phyloP scores from a whole-genome alignment of 2,329 filamentous ascomycete species.

The Ceratocystis alfenasii region DNA sequence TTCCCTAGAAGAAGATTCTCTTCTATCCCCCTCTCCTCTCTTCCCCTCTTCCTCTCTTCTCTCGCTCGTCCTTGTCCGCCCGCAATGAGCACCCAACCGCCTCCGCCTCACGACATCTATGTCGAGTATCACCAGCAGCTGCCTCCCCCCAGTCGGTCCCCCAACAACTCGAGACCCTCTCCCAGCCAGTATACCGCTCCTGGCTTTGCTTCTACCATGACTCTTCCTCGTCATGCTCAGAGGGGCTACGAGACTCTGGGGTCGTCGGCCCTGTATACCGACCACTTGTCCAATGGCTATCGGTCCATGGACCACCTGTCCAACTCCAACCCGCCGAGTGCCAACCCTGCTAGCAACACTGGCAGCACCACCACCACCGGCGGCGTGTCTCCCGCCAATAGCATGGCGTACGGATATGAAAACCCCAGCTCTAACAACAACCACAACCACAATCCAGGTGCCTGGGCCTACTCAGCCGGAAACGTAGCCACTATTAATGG shows the following conservation, averaged over 20 bases:
- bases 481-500: constrained; percentile 53
- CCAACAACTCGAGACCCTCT: constrained; percentile 55
- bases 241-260: constrained; percentile 64
- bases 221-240: constrained; percentile 44
- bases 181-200: constrained; percentile 42
- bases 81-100: constrained; percentile 39
- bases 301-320: constrained; percentile 45
- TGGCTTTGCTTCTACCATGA: constrained; percentile 30
- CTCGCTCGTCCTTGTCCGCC: constrained; percentile 12
- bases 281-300: constrained; percentile 50
- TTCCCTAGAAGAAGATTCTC: not conserved
- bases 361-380: constrained; percentile 26
- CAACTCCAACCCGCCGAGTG: constrained; percentile 20
- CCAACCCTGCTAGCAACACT: constrained; percentile 25
- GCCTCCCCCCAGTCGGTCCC: constrained; percentile 46
- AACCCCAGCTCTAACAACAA: constrained; percentile 50
- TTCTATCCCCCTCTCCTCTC: not conserved
- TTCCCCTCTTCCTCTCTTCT: not conserved
- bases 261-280: constrained; percentile 53
- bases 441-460: not conserved
- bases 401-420: constrained; percentile 40
- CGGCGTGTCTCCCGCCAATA: constrained; percentile 30
- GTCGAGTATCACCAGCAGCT: constrained; percentile 48
- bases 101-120: constrained; percentile 55
- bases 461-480: constrained; percentile 60